These are phyloP conservation scores for Exophiala dermatitidis DNA, from an alignment of 2,329 filamentous ascomycete species.

Conservation along the genomic window DNA sequence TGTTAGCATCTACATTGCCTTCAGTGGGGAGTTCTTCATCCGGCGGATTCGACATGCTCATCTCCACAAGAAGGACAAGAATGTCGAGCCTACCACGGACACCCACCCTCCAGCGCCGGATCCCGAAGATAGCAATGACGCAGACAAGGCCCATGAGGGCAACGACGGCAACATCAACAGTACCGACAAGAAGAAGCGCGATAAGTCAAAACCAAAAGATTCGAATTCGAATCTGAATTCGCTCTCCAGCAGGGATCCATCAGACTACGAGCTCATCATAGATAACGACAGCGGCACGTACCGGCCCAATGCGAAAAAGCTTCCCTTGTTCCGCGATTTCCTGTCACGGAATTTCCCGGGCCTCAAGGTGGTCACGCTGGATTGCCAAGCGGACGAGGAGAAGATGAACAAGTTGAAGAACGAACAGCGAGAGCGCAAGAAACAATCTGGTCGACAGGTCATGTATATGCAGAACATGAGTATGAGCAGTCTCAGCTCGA, in stretches of 20 bases:
- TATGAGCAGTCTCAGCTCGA: conserved; percentile 45
- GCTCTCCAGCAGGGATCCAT: conserved; percentile 40
- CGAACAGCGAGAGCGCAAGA: conserved; percentile 67
- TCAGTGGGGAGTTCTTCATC: conserved; percentile 87
- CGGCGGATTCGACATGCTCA: conserved; percentile 54
- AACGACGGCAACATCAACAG: conserved; percentile 6
- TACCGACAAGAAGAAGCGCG: background rate
- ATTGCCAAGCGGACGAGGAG: conserved; percentile 66
- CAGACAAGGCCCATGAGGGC: conserved; percentile 26
- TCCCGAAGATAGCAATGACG: conserved; percentile 32
- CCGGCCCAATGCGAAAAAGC: conserved; percentile 68
- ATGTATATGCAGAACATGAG: conserved; percentile 49
- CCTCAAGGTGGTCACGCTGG: conserved; percentile 63
- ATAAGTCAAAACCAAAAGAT: background rate
- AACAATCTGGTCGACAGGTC: conserved; percentile 49
- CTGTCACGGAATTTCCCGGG: conserved; percentile 68
- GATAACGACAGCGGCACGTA: conserved; percentile 96
- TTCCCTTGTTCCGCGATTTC: conserved; percentile 65
- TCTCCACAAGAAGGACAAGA: conserved; percentile 28
- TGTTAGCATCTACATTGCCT: conserved; percentile 84
- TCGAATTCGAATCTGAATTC: background rate
- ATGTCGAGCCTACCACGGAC: conserved; percentile 32
- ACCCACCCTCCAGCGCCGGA: conserved; percentile 42
- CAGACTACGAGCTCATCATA: conserved; percentile 75
- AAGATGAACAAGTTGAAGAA: conserved; percentile 67